Evolutionary conservation across 73 alveolate genomes (phyloP).

Genomic region (Paramecium tetraurelia): DNA sequence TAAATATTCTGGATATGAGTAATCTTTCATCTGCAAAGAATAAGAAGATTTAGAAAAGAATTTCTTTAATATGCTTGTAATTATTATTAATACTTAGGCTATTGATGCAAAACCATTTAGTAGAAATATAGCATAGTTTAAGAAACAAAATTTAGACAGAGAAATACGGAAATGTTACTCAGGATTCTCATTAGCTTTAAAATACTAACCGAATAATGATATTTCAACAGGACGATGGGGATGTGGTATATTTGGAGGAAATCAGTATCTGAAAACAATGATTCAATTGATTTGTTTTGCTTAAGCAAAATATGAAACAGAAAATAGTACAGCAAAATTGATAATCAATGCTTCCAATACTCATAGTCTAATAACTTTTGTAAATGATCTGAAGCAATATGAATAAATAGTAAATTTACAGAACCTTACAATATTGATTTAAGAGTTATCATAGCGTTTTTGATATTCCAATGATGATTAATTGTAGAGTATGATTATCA

Average conservation of each 20-base stretch:
- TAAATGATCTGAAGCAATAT: neutral
- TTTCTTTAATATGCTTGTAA: neutral
- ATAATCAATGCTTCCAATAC: neutral
- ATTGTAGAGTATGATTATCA: neutral
- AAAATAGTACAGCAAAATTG: neutral
- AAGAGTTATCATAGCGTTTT: neutral
- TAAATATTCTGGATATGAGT: neutral
- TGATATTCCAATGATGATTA: neutral
- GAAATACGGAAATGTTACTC: slow-evolving; percentile 60
- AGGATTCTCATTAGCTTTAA: slow-evolving; percentile 62
- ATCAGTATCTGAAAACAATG: slow-evolving; percentile 65
- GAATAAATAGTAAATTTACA: neutral
- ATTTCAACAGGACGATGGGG: slow-evolving; percentile 84
- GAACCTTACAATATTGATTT: neutral
- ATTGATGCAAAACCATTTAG: neutral
- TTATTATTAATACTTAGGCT: neutral
- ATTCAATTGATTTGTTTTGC: slow-evolving; percentile 62
- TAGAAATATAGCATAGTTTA: neutral
- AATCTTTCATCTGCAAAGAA: neutral
- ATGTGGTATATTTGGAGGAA: slow-evolving; percentile 78
- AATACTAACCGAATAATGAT: neutral
- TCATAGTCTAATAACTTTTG: neutral
- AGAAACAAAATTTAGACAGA: neutral
- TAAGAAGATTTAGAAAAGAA: neutral
- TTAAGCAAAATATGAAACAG: neutral